phyloP scores from a whole-genome alignment of 805 yeast species.

The Candida lessepsii region DNA sequence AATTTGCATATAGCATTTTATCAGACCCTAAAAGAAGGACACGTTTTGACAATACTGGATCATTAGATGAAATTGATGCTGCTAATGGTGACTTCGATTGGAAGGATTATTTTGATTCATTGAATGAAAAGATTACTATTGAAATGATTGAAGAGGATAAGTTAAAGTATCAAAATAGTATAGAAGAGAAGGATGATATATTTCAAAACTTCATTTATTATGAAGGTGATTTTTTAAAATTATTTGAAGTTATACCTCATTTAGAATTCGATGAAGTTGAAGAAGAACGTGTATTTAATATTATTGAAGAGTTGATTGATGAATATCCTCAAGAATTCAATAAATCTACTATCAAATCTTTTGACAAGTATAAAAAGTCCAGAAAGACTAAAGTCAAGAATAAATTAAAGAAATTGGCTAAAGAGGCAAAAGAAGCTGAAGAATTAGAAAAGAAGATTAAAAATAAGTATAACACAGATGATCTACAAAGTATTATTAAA shows the following conservation, averaged over 20 bases:
- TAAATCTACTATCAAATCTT: slow-evolving; percentile 35
- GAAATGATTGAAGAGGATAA: slow-evolving; percentile 71
- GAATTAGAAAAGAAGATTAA: slow-evolving; percentile 40
- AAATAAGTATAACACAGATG: slow-evolving; percentile 37
- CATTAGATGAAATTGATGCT: slow-evolving; percentile 40
- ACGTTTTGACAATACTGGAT: slow-evolving; percentile 71
- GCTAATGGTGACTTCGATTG: slow-evolving; percentile 50
- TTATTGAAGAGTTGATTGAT: slow-evolving; percentile 46
- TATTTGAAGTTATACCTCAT: slow-evolving; percentile 79
- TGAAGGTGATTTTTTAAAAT: slow-evolving; percentile 65
- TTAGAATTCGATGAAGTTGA: slow-evolving; percentile 58
- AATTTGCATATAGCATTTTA: slow-evolving; percentile 70
- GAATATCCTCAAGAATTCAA: slow-evolving; percentile 35
- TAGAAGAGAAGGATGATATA: slow-evolving; percentile 64
- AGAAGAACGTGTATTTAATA: slow-evolving; percentile 57
- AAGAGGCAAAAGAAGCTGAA: slow-evolving; percentile 66
- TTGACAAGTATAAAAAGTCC: slow-evolving; percentile 50
- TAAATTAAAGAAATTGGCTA: slow-evolving; percentile 50
- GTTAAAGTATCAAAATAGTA: slow-evolving; percentile 57
- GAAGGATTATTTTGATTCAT: slow-evolving; percentile 53
- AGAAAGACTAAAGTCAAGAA: slow-evolving; percentile 48
- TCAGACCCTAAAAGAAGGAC: slow-evolving; percentile 55
- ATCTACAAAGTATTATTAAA: slow-evolving; percentile 49
- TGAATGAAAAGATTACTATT: slow-evolving; percentile 52
- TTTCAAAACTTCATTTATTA: slow-evolving; percentile 52